Percentiles rank a stretch among this genome's conserved stretches.
Evolutionary conservation across 2,329 filamentous ascomycete genomes (phyloP).

Genomic region (Clonostachys rosea): DNA sequence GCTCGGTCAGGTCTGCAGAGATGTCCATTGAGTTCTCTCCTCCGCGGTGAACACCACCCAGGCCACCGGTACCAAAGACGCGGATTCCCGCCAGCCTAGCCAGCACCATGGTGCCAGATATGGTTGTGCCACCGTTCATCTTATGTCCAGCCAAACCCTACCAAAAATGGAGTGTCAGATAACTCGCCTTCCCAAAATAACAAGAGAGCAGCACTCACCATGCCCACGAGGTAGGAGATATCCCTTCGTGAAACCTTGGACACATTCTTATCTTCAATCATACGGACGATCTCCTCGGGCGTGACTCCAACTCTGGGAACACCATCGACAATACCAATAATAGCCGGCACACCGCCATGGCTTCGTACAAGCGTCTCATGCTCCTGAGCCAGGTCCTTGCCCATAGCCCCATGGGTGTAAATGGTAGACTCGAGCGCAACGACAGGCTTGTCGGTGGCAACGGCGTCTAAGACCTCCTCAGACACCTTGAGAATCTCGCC

Average conservation of each 20-base stretch:
- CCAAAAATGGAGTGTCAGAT: constrained; percentile 3
- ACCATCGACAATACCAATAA: constrained; percentile 83
- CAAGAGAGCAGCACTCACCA: constrained; percentile 45
- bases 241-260: constrained; percentile 86
- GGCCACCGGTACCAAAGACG: constrained; percentile 89
- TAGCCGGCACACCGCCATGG: constrained; percentile 82
- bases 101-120: constrained; percentile 88
- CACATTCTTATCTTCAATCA: constrained; percentile 65
- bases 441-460: constrained; percentile 71
- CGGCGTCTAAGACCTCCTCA: constrained; percentile 76
- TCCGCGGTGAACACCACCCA: constrained; percentile 90
- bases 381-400: constrained; percentile 68
- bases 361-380: constrained; percentile 78
- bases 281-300: constrained; percentile 65
- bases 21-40: constrained; percentile 86
- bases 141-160: constrained; percentile 62
- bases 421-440: constrained; percentile 95
- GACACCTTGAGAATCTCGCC: constrained; percentile 57
- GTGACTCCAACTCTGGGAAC: constrained; percentile 75
- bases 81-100: constrained; percentile 83
- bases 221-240: constrained; percentile 73
- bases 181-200: not conserved
- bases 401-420: constrained; percentile 89
- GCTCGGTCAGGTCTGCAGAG: constrained; percentile 90
- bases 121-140: constrained; percentile 86